Base-by-base conservation (phyloP, 352 stramenopile species). In the Pythium chondricola region DNA sequence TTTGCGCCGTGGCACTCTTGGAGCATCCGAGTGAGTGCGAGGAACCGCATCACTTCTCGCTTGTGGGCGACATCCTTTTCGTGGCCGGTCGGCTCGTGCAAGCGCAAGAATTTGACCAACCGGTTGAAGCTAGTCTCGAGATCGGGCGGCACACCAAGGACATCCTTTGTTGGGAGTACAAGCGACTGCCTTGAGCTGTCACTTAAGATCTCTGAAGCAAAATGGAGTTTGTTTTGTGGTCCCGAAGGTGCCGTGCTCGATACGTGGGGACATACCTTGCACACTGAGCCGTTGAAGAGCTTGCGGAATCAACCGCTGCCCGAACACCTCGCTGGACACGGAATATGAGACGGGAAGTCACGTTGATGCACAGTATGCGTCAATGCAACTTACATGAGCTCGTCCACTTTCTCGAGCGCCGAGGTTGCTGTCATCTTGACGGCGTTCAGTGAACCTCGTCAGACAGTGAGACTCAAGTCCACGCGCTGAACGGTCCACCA, bases 61-160 rank as follows among this genome's bases (percentile, higher is more conserved):
- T 87, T 89, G 43, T 83, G 68, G 7, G 63, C 46, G 20, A 71
- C 61, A 16, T 87, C 74, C 25, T 57, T 71, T 44, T 85, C 71
- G 47, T 73, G 58, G 1, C 71, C 71, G 1, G 71, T 86, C 2
- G 74, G 74, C n/a, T 83, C 67, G 35, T 83, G 57, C 24, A 81
- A 25, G n/a, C 53, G 61, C 11, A 83, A 33, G 24, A 83, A 86
- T 38, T 76, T 83, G 31, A 84, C 17, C 35, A 84, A 36, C 0
- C 61, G 67, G 11, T 51, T 73, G 39, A 78, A 84, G 11, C 48
- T 52, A n/a, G 38, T 16, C 26, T 78, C 67, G 10, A 77, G 65
- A 13, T 80, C 61, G 24, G 47, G 56, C 1, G 58, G 48, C 16
- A 83, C 45, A 3, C 45, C 60, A 20, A 85, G 56, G 7, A 58